Percentiles rank a stretch among this genome's conserved stretches.
Evolutionary conservation across 495 filamentous ascomycete genomes (phyloP).

Genomic region (Xylaria cubensis): DNA sequence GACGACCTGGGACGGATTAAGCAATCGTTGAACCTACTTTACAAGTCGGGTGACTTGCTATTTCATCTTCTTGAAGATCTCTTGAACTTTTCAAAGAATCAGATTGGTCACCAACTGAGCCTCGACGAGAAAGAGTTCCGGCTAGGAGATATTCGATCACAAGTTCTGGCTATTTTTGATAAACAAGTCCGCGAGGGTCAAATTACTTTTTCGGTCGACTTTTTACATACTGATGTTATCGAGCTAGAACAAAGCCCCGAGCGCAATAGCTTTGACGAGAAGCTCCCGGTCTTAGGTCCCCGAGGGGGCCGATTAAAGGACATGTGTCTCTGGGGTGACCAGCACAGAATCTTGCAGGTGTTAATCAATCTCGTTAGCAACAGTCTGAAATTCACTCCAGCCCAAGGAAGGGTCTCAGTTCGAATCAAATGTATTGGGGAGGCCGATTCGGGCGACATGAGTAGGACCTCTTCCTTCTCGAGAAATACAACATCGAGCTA

Average conservation of each 20-base stretch:
- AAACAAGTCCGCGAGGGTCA: conserved; percentile 82
- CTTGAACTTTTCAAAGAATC: conserved; percentile 91
- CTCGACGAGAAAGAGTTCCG: conserved; percentile 87
- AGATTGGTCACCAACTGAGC: conserved; percentile 78
- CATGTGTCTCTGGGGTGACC: conserved; percentile 84
- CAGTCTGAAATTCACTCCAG: conserved; percentile 88
- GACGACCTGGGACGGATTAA: conserved; percentile 78
- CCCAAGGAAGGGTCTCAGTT: conserved; percentile 74
- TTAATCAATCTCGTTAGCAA: conserved; percentile 94
- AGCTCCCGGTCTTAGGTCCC: conserved; percentile 60
- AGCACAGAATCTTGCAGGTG: conserved; percentile 85
- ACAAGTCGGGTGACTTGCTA: conserved; percentile 87
- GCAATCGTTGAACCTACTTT: conserved; percentile 81
- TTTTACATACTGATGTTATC: conserved; percentile 56
- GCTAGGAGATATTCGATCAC: conserved; percentile 77
- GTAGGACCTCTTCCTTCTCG: conserved; percentile 58
- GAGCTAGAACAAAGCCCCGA: conserved; percentile 45
- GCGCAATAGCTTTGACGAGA: conserved; percentile 44
- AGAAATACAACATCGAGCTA: conserved; percentile 50
- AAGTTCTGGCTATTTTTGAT: conserved; percentile 84
- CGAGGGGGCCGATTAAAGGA: conserved; percentile 72
- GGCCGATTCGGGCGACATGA: conserved; percentile 48
- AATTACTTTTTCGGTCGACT: conserved; percentile 75
- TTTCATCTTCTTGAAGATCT: conserved; percentile 90
- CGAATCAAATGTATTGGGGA: conserved; percentile 75